Percentiles rank a stretch among this genome's conserved stretches.
Conservation (phyloP, 805 yeast genomes). For the Nakazawaea holstii region DNA sequence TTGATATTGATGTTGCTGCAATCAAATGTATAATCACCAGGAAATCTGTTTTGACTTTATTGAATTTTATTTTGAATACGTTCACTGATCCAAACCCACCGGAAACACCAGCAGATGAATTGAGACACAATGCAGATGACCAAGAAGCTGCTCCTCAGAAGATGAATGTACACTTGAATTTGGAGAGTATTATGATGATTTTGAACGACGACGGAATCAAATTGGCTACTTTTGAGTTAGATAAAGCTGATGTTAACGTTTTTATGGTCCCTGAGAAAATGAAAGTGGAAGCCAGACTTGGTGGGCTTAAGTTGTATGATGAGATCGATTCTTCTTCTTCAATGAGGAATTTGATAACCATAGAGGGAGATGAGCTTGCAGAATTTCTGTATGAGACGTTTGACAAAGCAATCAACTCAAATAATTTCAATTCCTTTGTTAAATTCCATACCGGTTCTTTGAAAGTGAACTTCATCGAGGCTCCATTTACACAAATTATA, state of each 20-base stretch:
- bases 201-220: conserved; percentile 80
- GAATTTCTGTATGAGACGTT: conserved; percentile 82
- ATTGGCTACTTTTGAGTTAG: conserved; percentile 71
- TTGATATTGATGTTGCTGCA: conserved; percentile 70
- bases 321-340: conserved; percentile 60
- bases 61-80: conserved; percentile 80
- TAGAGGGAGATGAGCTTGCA: conserved; percentile 74
- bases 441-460: conserved; percentile 72
- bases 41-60: conserved; percentile 67
- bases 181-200: conserved; percentile 70
- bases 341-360: conserved; percentile 62
- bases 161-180: conserved; percentile 59
- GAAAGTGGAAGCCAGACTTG: conserved; percentile 67
- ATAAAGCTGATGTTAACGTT: conserved; percentile 65
- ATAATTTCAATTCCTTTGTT: conserved; percentile 49
- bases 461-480: conserved; percentile 74
- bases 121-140: conserved; percentile 61
- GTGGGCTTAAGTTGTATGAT: conserved; percentile 74
- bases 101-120: conserved; percentile 62
- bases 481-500: conserved; percentile 64
- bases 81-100: conserved; percentile 79
- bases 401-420: conserved; percentile 46
- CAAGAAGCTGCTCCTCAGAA: conserved; percentile 64
- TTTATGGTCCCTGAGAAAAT: conserved; percentile 70
- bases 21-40: conserved; percentile 72